Base-by-base conservation (phyloP, 2,329 filamentous ascomycete genomes). In the Alternaria ventricosa region DNA sequence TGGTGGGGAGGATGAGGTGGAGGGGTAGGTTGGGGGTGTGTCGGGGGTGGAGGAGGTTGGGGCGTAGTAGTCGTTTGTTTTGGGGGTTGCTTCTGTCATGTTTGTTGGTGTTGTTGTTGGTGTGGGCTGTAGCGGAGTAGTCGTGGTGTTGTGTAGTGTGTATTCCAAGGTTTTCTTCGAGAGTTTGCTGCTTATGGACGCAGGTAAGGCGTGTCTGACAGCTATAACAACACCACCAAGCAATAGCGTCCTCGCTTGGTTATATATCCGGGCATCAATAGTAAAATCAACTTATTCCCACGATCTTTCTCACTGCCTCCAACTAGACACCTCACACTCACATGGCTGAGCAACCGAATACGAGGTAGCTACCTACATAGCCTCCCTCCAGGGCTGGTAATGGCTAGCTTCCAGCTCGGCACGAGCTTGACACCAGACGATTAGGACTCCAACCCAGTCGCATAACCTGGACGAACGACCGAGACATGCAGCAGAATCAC, bases 1-100 rank as follows among this genome's bases (percentile, higher is more conserved):
- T 25, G 63, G 65, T 11, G 65, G 60, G 22, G 22, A 12, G 18
- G 13, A 11, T 9, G 45, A 46, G 4, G 43, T 55, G 7, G 45
- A 33, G 6, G 49, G 46, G 55, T 69, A 68, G 22, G 56, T 30
- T 22, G 66, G 66, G 15, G 56, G 60, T 7, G 47, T 43, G 8
- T 66, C 45, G 6, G 18, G 12, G 25, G 15, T 6, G 15, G 25
- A 18, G 20, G 15, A 18, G 1, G 20, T 1, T 11, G 28, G 12
- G 46, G 22, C 25, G 45, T 20, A 41, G 25, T 20, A 43, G 45
- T 8, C 18, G 45, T 13, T 15, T 33, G 46, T 3, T 18, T 44
- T 43, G 1, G 53, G 12, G 13, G 33, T 36, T 18, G 18, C 0
- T 6, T 47, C 28, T 36, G 18, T 47, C 20, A 50, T 20, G 41